These are phyloP conservation scores for Xerocomus spinulosus DNA, from an alignment of 768 basidiomycete genomes.

Conservation along the genomic window DNA sequence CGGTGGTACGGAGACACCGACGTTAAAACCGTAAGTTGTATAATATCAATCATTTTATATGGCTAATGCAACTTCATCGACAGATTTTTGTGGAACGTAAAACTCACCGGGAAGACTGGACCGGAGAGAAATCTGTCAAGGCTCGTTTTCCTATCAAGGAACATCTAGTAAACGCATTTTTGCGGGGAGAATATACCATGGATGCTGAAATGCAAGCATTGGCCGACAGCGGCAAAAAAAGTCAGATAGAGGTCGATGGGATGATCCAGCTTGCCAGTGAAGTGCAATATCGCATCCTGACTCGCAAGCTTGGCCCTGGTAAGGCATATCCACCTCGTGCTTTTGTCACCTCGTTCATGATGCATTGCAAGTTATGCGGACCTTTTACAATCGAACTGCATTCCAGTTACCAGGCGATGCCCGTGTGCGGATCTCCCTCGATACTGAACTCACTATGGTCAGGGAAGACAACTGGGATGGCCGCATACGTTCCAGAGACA, in stretches of 20 bases:
- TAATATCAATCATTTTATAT: background rate
- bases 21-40: constrained; percentile 61
- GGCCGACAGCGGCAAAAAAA: constrained; percentile 88
- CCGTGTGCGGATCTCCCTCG: constrained; percentile 96
- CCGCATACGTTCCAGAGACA: constrained; percentile 63
- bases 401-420: constrained; percentile 99
- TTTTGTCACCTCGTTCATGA: background rate
- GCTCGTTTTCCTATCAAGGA: constrained; percentile 95
- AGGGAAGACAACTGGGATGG: constrained; percentile 98
- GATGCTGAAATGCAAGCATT: constrained; percentile 88
- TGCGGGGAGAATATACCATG: constrained; percentile 87
- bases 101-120: constrained; percentile 98
- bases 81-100: constrained; percentile 88
- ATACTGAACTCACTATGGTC: constrained; percentile 91
- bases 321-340: constrained; percentile 27
- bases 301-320: constrained; percentile 82
- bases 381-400: constrained; percentile 98
- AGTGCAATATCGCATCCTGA: constrained; percentile 87
- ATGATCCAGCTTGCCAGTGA: constrained; percentile 98
- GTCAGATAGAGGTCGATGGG: constrained; percentile 80
- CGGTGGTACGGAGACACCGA: constrained; percentile 95
- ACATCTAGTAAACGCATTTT: constrained; percentile 85
- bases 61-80: background rate
- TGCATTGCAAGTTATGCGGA: constrained; percentile 70
- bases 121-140: constrained; percentile 97